Evolutionary conservation across 306 rosid genomes (phyloP), one percentile per base, ranked within the genome.

Genomic region (Geum urbanum): DNA sequence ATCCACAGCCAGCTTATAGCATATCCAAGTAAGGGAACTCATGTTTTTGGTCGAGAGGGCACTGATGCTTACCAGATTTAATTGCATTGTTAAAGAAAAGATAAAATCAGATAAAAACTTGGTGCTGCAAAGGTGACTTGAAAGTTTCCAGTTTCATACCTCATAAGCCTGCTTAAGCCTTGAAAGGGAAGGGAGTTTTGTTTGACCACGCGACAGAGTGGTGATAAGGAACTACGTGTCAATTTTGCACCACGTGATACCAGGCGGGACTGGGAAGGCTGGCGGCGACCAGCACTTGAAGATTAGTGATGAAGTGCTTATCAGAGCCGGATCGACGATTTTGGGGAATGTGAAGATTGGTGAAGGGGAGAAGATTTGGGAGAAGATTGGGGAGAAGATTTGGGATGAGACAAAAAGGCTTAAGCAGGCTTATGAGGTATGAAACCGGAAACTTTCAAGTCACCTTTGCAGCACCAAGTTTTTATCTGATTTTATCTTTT

Each of bases 221-320:
- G 97, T 94, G 81, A 94, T 94, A 0, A 97, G 99, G 8, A 94
- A 88, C 84, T 90, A 85, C 10, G 99, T 94, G 48, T 94, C 97
- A 0, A 94, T 94, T 43, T 82, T 94, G 71, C 99, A 94, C 71
- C 99, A 94, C 15, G 99, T 94, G 45, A 94, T 97, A 0, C 77
- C 91, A 2, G 97, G 99, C 47, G 99, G 99, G 56, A 91, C 99
- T 0, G 99, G 99, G n/a, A 94, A 91, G 82, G 77, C 60, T 16
- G 91, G 95, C 14, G 97, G 99, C 7, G 96, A 94, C 78, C 51
- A 97, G 58, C 99, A 94, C 71, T 96, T 97, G 0, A 94, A 94
- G 82, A 88, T 94, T 48, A 92, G 95, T 1, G 95, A 94, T 49
- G 99, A 97, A 1, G 97, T 94, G 60, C 84, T 94, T 24, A 94